Conservation (phyloP, 208 protist species). For the Acanthamoeba healyi region DNA sequence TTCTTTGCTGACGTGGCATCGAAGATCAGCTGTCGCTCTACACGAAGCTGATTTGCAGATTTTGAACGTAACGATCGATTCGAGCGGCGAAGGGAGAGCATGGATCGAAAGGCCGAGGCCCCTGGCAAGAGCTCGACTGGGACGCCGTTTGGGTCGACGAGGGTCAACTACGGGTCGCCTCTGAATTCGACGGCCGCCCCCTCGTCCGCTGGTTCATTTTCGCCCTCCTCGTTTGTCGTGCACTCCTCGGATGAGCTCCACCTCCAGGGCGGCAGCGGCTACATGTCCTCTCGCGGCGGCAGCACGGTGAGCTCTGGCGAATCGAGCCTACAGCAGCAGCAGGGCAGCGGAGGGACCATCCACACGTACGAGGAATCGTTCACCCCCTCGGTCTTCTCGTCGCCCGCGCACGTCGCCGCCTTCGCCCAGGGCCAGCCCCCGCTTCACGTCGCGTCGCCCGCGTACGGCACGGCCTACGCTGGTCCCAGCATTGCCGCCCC, state of each 20-base stretch:
- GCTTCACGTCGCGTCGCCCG: not conserved
- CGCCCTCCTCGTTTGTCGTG: not conserved
- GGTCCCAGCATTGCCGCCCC: not conserved
- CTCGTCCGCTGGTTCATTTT: not conserved
- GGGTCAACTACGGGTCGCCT: not conserved
- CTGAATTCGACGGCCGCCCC: not conserved
- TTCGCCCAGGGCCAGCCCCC: not conserved
- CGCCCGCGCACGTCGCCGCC: not conserved
- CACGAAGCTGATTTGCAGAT: no score
- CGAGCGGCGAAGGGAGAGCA: no score
- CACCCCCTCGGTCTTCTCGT: not conserved
- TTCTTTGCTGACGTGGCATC: no score
- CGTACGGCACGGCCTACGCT: not conserved
- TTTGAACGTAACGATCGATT: no score
- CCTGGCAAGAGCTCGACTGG: no score
- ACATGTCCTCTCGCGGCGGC: no score
- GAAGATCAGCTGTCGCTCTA: no score
- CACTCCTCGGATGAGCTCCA: not conserved
- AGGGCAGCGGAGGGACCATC: not conserved
- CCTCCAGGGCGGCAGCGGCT: not conserved
- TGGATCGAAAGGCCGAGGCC: not conserved
- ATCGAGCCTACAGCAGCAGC: not conserved
- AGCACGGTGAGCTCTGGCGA: not conserved
- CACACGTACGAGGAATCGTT: constrained; percentile 1
- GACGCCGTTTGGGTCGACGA: not conserved